These are phyloP conservation scores for Daedaleopsis nitida DNA, from an alignment of 768 basidiomycete genomes.

Conservation along the genomic window DNA sequence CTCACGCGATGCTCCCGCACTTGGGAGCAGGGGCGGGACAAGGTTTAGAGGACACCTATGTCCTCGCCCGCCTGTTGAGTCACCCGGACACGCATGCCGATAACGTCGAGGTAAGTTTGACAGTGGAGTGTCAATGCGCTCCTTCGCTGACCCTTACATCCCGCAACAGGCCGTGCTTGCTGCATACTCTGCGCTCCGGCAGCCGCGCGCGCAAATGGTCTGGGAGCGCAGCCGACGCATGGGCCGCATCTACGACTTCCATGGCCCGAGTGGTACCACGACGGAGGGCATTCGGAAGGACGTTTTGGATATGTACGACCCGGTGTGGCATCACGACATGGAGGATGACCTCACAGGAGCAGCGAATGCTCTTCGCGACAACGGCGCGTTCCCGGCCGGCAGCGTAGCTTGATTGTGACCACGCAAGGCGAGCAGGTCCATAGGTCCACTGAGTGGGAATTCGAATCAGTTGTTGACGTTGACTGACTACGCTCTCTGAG, in stretches of 20 bases:
- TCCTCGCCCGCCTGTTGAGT: conserved; percentile 47
- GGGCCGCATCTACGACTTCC: conserved; percentile 48
- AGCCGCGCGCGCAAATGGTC: conserved; percentile 52
- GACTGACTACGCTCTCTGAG: no score
- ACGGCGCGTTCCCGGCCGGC: no score
- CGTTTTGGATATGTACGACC: conserved; percentile 44
- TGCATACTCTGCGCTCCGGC: conserved; percentile 47
- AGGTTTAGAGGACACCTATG: conserved; percentile 57
- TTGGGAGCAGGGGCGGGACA: conserved; percentile 61
- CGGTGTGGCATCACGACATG: conserved; percentile 51
- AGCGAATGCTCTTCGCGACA: no score
- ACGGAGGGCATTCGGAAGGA: conserved; percentile 36
- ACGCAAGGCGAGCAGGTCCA: no score
- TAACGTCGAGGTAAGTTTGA: conserved; percentile 44
- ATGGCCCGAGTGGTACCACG: conserved; percentile 33
- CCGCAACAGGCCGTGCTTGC: conserved; percentile 43
- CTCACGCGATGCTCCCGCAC: conserved; percentile 62
- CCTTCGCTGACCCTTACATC: not conserved
- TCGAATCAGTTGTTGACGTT: no score
- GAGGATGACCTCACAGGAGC: conserved; percentile 35
- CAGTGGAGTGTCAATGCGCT: not conserved
- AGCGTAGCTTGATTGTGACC: no score
- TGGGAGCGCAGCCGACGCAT: conserved; percentile 41
- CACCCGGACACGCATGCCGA: conserved; percentile 41
- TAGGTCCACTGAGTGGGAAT: no score